A percentile compares a stretch with the other conserved stretches of the same genome.
Conservation (phyloP, 345 rosid genomes). For the Ceriops zippeliana region DNA sequence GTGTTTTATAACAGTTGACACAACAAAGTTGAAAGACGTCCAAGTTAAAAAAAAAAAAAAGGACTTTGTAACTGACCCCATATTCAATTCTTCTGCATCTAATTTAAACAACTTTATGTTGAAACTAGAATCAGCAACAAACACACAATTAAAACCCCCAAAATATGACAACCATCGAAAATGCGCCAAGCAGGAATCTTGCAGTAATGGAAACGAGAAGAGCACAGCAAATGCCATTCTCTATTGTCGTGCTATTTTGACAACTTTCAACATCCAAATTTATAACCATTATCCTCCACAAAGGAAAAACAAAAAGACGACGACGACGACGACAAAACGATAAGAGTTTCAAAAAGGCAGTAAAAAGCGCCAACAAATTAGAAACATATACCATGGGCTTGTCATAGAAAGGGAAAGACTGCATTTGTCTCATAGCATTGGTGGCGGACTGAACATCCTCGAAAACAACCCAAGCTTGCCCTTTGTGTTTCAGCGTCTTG, state of each 20-base stretch:
- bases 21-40: neutral
- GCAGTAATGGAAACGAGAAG: too few relatives aligned
- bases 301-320: neutral
- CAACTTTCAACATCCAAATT: neutral
- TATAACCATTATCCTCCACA: neutral
- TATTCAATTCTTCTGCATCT: too few relatives aligned
- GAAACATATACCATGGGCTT: slow-evolving; percentile 64
- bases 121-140: neutral
- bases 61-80: too few relatives aligned
- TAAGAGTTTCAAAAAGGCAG: too few relatives aligned
- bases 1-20: neutral
- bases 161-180: too few relatives aligned
- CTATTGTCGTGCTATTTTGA: too few relatives aligned
- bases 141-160: too few relatives aligned
- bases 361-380: too few relatives aligned
- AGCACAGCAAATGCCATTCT: too few relatives aligned
- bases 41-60: neutral
- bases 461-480: slow-evolving; percentile 98
- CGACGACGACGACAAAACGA: neutral
- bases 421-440: slow-evolving; percentile 78
- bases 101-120: neutral
- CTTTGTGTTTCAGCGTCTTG: slow-evolving; percentile 96
- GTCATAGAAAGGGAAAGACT: slow-evolving; percentile 88
- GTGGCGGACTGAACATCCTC: slow-evolving; percentile 72
- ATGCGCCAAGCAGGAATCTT: too few relatives aligned